A percentile compares a stretch with the other conserved stretches of the same genome.
These are phyloP conservation scores for Fraxinus paxiana DNA, from an alignment of 305 asterid genomes.

Conservation along the genomic window DNA sequence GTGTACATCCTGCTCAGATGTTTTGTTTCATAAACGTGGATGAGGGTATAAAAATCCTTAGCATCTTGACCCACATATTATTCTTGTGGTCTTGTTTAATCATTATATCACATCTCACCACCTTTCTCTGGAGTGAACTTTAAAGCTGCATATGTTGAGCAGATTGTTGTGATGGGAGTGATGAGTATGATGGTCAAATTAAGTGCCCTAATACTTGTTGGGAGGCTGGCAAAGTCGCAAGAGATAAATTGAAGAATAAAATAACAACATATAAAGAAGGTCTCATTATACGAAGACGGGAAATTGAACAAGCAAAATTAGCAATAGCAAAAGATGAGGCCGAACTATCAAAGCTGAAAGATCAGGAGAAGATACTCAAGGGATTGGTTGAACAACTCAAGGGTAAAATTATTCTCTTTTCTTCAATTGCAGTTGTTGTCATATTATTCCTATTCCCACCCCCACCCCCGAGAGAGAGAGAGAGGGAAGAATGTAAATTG, in stretches of 20 bases:
- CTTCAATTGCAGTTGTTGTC: background rate
- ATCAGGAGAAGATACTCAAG: conserved; percentile 77
- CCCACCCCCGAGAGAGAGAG: background rate
- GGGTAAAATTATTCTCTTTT: conserved; percentile 43
- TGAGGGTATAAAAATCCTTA: background rate
- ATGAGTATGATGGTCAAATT: conserved; percentile 76
- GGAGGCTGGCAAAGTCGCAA: conserved; percentile 89
- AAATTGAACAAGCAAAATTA: conserved; percentile 64
- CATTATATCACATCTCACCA: background rate
- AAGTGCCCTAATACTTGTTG: conserved; percentile 87
- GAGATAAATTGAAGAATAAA: conserved; percentile 82
- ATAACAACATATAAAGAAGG: conserved; percentile 74
- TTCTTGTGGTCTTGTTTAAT: background rate
- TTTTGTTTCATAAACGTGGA: background rate
- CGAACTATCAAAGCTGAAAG: conserved; percentile 63
- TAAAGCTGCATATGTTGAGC: conserved; percentile 33
- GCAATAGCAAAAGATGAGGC: conserved; percentile 66
- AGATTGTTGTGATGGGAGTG: conserved; percentile 99
- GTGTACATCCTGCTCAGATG: background rate
- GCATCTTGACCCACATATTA: background rate
- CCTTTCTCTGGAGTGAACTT: background rate
- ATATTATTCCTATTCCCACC: background rate
- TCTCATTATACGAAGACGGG: conserved; percentile 54
- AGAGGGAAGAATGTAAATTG: background rate
- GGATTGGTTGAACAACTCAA: conserved; percentile 70